Base-by-base conservation (phyloP, 352 stramenopile species). In the Globisporangium orthogonon region DNA sequence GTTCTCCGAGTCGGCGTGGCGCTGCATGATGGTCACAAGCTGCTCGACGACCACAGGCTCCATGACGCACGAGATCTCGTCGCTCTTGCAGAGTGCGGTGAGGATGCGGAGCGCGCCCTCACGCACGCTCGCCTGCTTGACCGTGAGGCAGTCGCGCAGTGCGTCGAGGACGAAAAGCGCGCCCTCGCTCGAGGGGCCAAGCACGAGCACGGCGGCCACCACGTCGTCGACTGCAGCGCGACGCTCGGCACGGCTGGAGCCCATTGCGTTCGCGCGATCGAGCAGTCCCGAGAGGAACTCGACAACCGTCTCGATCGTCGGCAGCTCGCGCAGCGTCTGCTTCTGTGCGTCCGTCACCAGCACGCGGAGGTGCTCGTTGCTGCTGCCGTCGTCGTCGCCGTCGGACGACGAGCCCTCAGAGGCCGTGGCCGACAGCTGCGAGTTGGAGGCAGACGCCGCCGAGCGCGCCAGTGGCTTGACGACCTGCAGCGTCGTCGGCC, bases 1-100 rank as follows among this genome's bases (percentile, higher is more conserved):
- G 50, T 71, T 73, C 52, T 87, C 80, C 58, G 76, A 85, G 71
- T 91, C 80, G 0, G 73, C 66, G 61, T 86, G 76, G 50, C 74
- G 74, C 63, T 84, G 72, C 61, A 87, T 77, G 46, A 91, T 74
- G 0, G 37, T 44, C 23, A 68, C 50, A 31, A 91, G 56, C 50
- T 76, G 64, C 52, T 85, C 68, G 11, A 87, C 70, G 18, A 86
- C 52, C 41, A 88, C 54, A 2, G 77, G 74, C 61, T 91, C 79
- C 37, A 87, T 63, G 4, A 76, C 70, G n/a, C 60, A 66, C 14
- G 69, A 67, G n/a, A 88, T 54, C 40, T 61, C 51, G 17, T 85
- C 61, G 50, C 65, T 75, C 49, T 75, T 75, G 54, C 65, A 67
- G 28, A 91, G 57, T 18, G 68, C 74, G 7, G 69, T 33, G 23